phyloP scores from a whole-genome alignment of 371 early-diverging fungal species.

The Amoeboaphelidium protococcarum region DNA sequence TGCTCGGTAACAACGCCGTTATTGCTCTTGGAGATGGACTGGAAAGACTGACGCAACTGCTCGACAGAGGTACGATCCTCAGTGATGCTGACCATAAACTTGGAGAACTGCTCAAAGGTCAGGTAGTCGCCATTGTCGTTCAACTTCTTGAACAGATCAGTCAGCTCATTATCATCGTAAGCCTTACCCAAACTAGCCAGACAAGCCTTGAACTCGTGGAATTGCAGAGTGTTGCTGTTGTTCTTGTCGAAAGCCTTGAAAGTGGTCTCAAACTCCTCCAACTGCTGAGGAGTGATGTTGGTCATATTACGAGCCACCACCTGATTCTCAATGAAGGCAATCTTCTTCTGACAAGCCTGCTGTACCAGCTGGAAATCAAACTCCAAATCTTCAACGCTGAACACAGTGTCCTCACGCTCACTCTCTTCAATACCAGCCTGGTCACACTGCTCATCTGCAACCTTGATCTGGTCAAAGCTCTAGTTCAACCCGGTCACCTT shows the following conservation, averaged over 20 bases:
- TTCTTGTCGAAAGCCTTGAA: slow-evolving; percentile 62
- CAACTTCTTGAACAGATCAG: slow-evolving; percentile 29
- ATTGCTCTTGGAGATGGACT: slow-evolving; percentile 20
- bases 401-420: slow-evolving; percentile 49
- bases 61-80: slow-evolving; percentile 74
- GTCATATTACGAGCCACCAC: slow-evolving; percentile 61
- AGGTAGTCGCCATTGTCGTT: slow-evolving; percentile 27
- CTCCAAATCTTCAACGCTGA: slow-evolving; percentile 53
- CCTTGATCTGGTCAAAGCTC: slow-evolving; percentile 13
- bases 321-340: slow-evolving; percentile 71
- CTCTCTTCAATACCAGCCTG: slow-evolving; percentile 77
- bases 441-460: slow-evolving; percentile 25
- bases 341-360: slow-evolving; percentile 52
- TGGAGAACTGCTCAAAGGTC: slow-evolving; percentile 64
- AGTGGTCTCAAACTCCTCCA: slow-evolving; percentile 67
- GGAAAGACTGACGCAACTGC: slow-evolving; percentile 59
- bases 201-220: slow-evolving; percentile 50
- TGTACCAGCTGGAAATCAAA: slow-evolving; percentile 55
- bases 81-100: slow-evolving; percentile 52
- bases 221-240: slow-evolving; percentile 4
- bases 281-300: slow-evolving; percentile 65
- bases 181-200: slow-evolving; percentile 55
- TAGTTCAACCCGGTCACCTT: slow-evolving; percentile 23
- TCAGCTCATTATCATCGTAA: slow-evolving; percentile 41
- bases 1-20: slow-evolving; percentile 46